Evolutionary conservation across 2,329 filamentous ascomycete genomes (phyloP).

Genomic region (Calonectria multiphialidica): DNA sequence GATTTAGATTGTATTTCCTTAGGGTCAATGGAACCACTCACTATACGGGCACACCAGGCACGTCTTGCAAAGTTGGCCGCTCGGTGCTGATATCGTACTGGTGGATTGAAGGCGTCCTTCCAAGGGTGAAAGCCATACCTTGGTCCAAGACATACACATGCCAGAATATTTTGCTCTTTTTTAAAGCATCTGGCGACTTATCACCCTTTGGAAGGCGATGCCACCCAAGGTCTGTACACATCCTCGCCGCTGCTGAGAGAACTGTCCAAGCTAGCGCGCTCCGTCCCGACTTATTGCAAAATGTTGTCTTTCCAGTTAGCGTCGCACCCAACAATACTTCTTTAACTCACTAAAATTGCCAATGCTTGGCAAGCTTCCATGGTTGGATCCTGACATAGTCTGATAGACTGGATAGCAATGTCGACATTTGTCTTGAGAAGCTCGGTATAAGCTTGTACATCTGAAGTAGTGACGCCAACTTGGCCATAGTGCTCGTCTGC

Average conservation of each 20-base stretch:
- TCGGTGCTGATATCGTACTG: conserved; percentile 7
- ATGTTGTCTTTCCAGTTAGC: neutral
- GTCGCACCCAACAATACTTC: neutral
- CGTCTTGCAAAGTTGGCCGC: neutral
- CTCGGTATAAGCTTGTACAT: neutral
- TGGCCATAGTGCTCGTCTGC: neutral
- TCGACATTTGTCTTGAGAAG: neutral
- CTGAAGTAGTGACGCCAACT: neutral
- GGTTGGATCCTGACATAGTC: neutral
- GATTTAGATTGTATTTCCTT: neutral
- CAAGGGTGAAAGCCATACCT: neutral
- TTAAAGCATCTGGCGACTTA: neutral
- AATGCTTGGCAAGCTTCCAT: conserved; percentile 2
- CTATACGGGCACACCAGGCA: neutral
- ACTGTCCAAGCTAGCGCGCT: neutral
- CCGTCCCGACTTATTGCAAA: conserved; percentile 5
- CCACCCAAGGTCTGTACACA: conserved; percentile 2
- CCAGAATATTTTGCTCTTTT: neutral
- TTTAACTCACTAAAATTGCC: neutral
- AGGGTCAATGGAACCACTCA: neutral
- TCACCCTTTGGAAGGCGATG: neutral
- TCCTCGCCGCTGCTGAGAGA: conserved; percentile 1
- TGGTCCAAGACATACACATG: neutral
- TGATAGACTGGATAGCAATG: neutral
- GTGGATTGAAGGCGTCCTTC: neutral